These are phyloP conservation scores for Diddensiella santjacobensis DNA, from an alignment of 805 yeast genomes.

Conservation along the genomic window DNA sequence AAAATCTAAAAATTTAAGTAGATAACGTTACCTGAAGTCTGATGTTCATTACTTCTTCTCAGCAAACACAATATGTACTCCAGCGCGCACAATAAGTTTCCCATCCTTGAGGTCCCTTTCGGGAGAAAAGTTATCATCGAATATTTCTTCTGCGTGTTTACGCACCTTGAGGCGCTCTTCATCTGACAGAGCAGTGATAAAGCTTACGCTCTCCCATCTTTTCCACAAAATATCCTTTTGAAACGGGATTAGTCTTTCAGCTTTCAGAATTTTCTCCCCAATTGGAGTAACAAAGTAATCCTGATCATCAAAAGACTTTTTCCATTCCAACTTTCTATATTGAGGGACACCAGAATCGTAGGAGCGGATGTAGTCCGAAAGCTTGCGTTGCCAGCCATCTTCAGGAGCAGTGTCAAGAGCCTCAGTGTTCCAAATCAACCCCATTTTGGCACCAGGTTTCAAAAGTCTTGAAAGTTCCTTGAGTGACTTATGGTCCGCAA, in stretches of 20 bases:
- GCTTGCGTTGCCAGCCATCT: constrained; percentile 39
- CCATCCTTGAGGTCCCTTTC: constrained; percentile 5
- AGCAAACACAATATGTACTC: constrained; percentile 29
- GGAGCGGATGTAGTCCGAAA: constrained; percentile 36
- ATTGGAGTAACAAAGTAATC: constrained; percentile 35
- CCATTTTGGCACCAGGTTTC: constrained; percentile 48
- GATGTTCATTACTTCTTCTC: constrained; percentile 4
- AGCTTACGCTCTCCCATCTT: constrained; percentile 55
- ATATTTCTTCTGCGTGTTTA: constrained; percentile 32
- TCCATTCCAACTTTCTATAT: constrained; percentile 50
- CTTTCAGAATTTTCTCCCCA: constrained; percentile 33
- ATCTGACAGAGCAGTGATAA: constrained; percentile 44
- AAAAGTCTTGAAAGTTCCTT: constrained; percentile 50
- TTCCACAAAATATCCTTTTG: constrained; percentile 38
- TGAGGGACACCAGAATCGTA: constrained; percentile 52
- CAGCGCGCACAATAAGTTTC: constrained; percentile 20
- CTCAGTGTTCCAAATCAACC: constrained; percentile 60
- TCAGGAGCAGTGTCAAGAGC: constrained; percentile 27
- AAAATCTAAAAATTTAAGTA: neutral
- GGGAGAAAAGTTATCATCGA: constrained; percentile 18
- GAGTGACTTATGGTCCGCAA: constrained; percentile 47
- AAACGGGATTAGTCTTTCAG: constrained; percentile 31
- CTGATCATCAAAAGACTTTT: constrained; percentile 33
- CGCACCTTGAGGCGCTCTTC: constrained; percentile 37
- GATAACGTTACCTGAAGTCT: neutral